These are phyloP conservation scores for Trypanosoma mega DNA, from an alignment of 208 protist species.

Conservation along the genomic window DNA sequence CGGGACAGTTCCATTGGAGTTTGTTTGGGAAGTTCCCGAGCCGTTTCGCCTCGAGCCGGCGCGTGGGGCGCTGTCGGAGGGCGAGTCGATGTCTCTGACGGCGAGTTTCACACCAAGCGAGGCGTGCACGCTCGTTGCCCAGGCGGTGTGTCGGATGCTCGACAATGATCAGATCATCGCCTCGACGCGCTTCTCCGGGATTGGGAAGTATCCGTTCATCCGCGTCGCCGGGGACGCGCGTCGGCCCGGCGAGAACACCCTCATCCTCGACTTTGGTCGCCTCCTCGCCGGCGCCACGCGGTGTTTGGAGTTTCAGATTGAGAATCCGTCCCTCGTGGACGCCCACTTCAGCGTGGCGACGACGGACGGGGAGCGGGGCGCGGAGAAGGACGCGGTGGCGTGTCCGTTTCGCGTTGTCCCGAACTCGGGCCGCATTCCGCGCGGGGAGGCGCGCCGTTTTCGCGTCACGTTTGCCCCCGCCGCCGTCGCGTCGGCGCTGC, in stretches of 20 bases:
- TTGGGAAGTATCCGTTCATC: conserved; percentile 92
- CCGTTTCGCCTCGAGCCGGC: conserved; percentile 78
- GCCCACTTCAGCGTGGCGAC: conserved; percentile 47
- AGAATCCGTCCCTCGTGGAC: conserved; percentile 78
- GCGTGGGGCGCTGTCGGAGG: conserved; percentile 42
- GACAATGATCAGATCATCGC: conserved; percentile 53
- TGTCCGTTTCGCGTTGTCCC: conserved; percentile 59
- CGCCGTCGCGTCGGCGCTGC: conserved; percentile 32
- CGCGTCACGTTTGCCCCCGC: conserved; percentile 48
- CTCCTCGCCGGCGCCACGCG: conserved; percentile 32
- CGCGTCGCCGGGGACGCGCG: not conserved
- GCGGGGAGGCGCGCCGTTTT: conserved; percentile 43
- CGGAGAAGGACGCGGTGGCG: conserved; percentile 31
- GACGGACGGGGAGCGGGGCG: too few species aligned
- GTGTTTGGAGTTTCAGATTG: conserved; percentile 47
- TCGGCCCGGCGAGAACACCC: not conserved
- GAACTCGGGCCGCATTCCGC: conserved; percentile 33
- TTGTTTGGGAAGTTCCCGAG: conserved; percentile 69
- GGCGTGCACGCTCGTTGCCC: conserved; percentile 69
- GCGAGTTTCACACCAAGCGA: conserved; percentile 72
- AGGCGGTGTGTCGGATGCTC: conserved; percentile 76
- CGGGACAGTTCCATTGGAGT: conserved; percentile 71
- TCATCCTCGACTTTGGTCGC: conserved; percentile 43
- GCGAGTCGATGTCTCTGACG: conserved; percentile 44
- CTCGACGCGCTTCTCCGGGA: conserved; percentile 71